Evolutionary conservation across 495 filamentous ascomycete species (phyloP).

Genomic region (Usnea hakonensis): DNA sequence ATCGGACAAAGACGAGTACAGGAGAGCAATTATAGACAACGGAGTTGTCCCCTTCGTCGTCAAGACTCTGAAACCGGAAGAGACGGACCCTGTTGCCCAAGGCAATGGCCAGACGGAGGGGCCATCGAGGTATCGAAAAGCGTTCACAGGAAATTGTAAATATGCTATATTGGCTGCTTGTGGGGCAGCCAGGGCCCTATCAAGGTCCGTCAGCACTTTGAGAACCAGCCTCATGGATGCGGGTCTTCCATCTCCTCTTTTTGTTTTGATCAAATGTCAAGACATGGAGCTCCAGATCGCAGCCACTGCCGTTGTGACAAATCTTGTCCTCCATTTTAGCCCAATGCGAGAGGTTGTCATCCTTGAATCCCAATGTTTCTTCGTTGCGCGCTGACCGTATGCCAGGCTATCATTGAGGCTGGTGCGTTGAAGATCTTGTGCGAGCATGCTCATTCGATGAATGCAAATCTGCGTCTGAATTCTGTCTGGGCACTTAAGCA

Average conservation of each 20-base stretch:
- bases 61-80: conserved; percentile 63
- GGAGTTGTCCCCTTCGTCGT: conserved; percentile 74
- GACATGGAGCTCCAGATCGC: conserved; percentile 78
- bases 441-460: conserved; percentile 71
- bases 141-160: conserved; percentile 37
- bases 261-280: conserved; percentile 63
- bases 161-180: conserved; percentile 81
- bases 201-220: conserved; percentile 73
- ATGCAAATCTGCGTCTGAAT: conserved; percentile 64
- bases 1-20: conserved; percentile 73
- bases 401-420: conserved; percentile 60
- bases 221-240: conserved; percentile 82
- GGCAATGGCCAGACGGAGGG: conserved; percentile 5
- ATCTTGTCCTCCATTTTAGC: conserved; percentile 77
- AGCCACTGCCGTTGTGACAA: conserved; percentile 73
- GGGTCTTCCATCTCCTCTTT: conserved; percentile 70
- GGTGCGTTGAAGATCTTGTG: conserved; percentile 75
- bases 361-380: neutral
- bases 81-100: conserved; percentile 24
- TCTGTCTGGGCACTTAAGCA: conserved; percentile 93
- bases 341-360: conserved; percentile 75
- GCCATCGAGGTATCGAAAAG: neutral
- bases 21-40: conserved; percentile 74
- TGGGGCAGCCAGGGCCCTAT: conserved; percentile 64
- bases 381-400: conserved; percentile 25